A percentile compares a stretch with the other conserved stretches of the same genome.
Conservation (phyloP, 2,329 filamentous ascomycete species). For the Cadophora sp. region DNA sequence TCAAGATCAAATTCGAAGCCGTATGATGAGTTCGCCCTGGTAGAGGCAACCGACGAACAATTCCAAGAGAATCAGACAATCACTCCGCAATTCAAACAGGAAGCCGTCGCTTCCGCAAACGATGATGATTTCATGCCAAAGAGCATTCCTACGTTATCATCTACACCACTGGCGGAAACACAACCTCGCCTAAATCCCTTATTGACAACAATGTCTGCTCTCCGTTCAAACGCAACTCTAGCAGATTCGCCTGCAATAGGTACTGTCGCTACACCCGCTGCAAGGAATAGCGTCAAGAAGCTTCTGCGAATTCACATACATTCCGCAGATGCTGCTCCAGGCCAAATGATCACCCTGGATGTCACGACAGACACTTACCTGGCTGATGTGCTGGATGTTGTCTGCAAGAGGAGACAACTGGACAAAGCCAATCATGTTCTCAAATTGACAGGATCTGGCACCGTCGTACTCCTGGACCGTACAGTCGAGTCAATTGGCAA, state of each 20-base stretch:
- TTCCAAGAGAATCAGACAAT: constrained; percentile 72
- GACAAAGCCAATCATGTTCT: constrained; percentile 83
- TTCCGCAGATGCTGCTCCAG: constrained; percentile 71
- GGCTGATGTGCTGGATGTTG: constrained; percentile 79
- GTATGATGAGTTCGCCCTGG: constrained; percentile 83
- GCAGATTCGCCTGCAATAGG: constrained; percentile 61
- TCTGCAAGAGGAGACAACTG: constrained; percentile 77
- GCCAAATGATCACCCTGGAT: constrained; percentile 75
- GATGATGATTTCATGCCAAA: constrained; percentile 51
- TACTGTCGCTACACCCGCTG: constrained; percentile 43
- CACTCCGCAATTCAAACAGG: constrained; percentile 71
- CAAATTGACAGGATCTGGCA: constrained; percentile 76
- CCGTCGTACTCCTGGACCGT: constrained; percentile 77
- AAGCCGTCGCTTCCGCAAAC: constrained; percentile 49
- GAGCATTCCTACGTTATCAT: constrained; percentile 36
- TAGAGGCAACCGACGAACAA: constrained; percentile 72
- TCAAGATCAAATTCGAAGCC: constrained; percentile 74
- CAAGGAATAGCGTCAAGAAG: constrained; percentile 65
- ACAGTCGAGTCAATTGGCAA: constrained; percentile 81
- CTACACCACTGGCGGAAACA: constrained; percentile 45
- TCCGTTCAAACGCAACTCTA: constrained; percentile 58
- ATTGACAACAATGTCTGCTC: constrained; percentile 60
- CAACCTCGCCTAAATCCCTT: constrained; percentile 60
- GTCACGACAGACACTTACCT: constrained; percentile 85
- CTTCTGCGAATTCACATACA: constrained; percentile 75